Percentiles rank a stretch among this genome's conserved stretches.
phyloP scores from a whole-genome alignment of 2,329 filamentous ascomycete genomes.

The Clarireedia sp. region DNA sequence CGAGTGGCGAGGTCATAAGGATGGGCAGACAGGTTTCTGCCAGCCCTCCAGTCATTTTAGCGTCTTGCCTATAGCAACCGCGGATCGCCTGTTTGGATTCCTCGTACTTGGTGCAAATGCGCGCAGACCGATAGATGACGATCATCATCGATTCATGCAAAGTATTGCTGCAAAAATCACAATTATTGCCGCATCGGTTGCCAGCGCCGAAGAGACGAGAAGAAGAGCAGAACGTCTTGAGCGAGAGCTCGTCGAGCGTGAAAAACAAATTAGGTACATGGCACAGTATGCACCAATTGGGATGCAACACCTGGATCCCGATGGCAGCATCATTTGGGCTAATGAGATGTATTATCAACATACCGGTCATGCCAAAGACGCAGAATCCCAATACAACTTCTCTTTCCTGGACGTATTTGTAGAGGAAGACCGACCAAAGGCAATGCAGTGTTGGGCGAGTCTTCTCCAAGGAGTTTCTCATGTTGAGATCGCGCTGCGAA shows the following conservation, averaged over 20 bases:
- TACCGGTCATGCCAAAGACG: constrained; percentile 15
- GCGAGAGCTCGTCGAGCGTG: constrained; percentile 8
- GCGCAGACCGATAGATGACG: constrained; percentile 21
- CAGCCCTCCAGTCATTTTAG: constrained; percentile 19
- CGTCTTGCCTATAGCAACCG: constrained; percentile 19
- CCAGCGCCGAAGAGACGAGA: constrained; percentile 16
- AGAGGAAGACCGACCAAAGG: constrained; percentile 18
- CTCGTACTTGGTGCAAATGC: constrained; percentile 23
- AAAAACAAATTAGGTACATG: constrained; percentile 23
- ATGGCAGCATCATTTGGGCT: constrained; percentile 22
- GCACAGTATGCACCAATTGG: constrained; percentile 26
- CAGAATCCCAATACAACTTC: constrained; percentile 12
- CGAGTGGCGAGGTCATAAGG: constrained; percentile 13
- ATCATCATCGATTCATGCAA: constrained; percentile 21
- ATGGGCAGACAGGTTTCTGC: constrained; percentile 11
- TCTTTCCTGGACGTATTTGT: constrained; percentile 21
- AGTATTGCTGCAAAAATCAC: constrained; percentile 21
- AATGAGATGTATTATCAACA: constrained; percentile 24
- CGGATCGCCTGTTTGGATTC: constrained; percentile 19
- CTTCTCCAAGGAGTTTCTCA: constrained; percentile 16
- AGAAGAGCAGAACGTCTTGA: constrained; percentile 9
- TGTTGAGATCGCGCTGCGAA: constrained; percentile 19
- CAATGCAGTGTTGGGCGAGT: constrained; percentile 16
- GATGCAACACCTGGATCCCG: constrained; percentile 22
- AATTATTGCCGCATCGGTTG: constrained; percentile 18